A percentile compares a stretch with the other conserved stretches of the same genome.
These are phyloP conservation scores for Sugiyamaella paludigena DNA, from an alignment of 1,139 yeast genomes.

Conservation along the genomic window DNA sequence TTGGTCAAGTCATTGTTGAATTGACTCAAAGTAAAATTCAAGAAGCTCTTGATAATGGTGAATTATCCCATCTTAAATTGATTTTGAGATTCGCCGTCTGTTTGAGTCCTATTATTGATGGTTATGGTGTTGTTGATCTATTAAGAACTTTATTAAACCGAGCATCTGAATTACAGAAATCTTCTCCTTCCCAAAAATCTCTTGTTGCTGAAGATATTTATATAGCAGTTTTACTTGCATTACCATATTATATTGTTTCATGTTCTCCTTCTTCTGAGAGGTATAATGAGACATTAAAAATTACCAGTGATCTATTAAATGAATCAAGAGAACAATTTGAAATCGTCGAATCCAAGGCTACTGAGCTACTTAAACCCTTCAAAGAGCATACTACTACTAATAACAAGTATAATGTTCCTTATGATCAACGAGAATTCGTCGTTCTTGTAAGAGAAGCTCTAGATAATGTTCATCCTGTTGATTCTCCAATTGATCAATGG, in stretches of 20 bases:
- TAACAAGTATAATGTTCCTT: conserved; percentile 42
- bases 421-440: conserved; percentile 52
- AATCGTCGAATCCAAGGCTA: conserved; percentile 15
- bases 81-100: conserved; percentile 67
- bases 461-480: conserved; percentile 17
- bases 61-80: conserved; percentile 71
- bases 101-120: conserved; percentile 57
- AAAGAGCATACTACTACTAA: conserved; percentile 36
- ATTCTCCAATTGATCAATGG: conserved; percentile 24
- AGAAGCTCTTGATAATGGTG: conserved; percentile 46
- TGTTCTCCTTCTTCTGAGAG: conserved; percentile 10
- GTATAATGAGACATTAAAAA: not conserved
- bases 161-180: conserved; percentile 56
- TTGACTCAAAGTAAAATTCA: conserved; percentile 64
- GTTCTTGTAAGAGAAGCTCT: conserved; percentile 53
- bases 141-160: conserved; percentile 54
- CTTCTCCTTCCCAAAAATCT: conserved; percentile 5
- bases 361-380: conserved; percentile 43
- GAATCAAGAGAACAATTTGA: conserved; percentile 23
- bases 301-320: conserved; percentile 18
- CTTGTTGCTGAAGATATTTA: conserved; percentile 68
- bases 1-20: conserved; percentile 71
- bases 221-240: conserved; percentile 58
- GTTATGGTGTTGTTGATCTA: conserved; percentile 50
- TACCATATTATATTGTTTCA: conserved; percentile 57